These are phyloP conservation scores for Plasmodium relictum DNA, from an alignment of 169 alveolate genomes.

Conservation along the genomic window DNA sequence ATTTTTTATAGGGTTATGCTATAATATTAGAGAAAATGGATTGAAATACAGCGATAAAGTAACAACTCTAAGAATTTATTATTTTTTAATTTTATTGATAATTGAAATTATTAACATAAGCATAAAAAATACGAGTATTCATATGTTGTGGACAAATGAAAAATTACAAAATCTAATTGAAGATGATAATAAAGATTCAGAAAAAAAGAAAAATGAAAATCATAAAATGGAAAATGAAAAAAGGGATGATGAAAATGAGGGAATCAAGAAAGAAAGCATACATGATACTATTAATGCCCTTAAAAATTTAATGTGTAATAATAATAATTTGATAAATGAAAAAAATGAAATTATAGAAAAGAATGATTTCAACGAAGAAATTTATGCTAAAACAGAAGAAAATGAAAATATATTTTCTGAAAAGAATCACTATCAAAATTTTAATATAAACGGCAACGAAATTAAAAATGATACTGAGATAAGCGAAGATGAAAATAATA, in stretches of 20 bases:
- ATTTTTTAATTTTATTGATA: slow-evolving; percentile 18
- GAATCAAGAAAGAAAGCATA: slow-evolving; percentile 13
- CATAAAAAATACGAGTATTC: slow-evolving; percentile 17
- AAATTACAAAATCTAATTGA: slow-evolving; percentile 8
- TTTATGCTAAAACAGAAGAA: neutral
- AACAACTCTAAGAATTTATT: slow-evolving; percentile 31
- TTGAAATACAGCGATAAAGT: slow-evolving; percentile 49
- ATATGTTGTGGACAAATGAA: slow-evolving; percentile 41
- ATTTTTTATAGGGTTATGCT: slow-evolving; percentile 39
- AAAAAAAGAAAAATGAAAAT: neutral
- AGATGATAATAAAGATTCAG: slow-evolving; percentile 13
- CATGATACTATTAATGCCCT: slow-evolving; percentile 20
- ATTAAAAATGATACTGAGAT: neutral
- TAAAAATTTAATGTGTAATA: slow-evolving; percentile 32
- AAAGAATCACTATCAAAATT: no score
- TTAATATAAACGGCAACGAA: no score
- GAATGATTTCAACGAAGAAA: neutral
- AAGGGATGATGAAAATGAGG: neutral
- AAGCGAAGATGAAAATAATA: neutral
- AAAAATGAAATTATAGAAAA: neutral
- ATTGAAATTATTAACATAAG: slow-evolving; percentile 15
- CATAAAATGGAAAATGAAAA: neutral
- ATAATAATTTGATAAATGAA: neutral
- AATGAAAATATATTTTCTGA: no score
- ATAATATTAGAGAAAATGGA: slow-evolving; percentile 30